A percentile compares a stretch with the other conserved stretches of the same genome.
Conservation (phyloP, 345 rosid species). For the Populus nigra region DNA sequence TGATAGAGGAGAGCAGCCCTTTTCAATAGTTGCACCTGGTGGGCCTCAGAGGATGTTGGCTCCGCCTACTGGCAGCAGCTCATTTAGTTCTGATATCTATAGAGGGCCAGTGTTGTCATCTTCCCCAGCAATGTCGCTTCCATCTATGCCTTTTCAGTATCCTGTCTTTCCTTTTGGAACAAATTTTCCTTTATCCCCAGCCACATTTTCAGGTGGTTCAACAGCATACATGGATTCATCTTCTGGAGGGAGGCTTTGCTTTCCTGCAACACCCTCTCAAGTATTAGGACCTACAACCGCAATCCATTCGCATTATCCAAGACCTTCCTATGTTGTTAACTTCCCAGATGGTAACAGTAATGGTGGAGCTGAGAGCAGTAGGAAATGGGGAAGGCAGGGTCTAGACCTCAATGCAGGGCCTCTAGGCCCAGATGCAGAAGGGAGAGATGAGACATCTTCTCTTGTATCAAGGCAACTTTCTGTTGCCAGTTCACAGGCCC, state of each 20-base stretch:
- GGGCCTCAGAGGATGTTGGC: constrained; percentile 69
- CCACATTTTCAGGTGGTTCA: constrained; percentile 64
- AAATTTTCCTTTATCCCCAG: constrained; percentile 57
- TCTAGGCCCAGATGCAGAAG: constrained; percentile 56
- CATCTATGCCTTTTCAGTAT: constrained; percentile 66
- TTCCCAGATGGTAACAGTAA: constrained; percentile 54
- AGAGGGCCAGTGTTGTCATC: constrained; percentile 71
- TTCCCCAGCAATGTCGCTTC: constrained; percentile 71
- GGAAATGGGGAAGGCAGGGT: constrained; percentile 68
- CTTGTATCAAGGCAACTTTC: constrained; percentile 50
- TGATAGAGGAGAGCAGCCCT: constrained; percentile 66
- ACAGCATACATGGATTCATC: constrained; percentile 67
- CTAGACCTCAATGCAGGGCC: constrained; percentile 90
- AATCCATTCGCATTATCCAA: constrained; percentile 50
- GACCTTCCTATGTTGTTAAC: constrained; percentile 57
- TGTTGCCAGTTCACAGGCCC: constrained; percentile 46
- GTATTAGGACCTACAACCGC: constrained; percentile 53
- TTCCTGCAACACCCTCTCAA: constrained; percentile 65
- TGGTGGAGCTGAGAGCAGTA: constrained; percentile 41
- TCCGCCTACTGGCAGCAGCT: constrained; percentile 47
- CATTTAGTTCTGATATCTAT: constrained; percentile 57
- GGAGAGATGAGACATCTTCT: constrained; percentile 58
- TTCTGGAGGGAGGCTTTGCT: constrained; percentile 57
- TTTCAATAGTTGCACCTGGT: constrained; percentile 49
- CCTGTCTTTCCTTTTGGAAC: constrained; percentile 58